These are phyloP conservation scores for Choanephora cucurbitarum DNA, from an alignment of 371 early-diverging fungal species.

Conservation along the genomic window DNA sequence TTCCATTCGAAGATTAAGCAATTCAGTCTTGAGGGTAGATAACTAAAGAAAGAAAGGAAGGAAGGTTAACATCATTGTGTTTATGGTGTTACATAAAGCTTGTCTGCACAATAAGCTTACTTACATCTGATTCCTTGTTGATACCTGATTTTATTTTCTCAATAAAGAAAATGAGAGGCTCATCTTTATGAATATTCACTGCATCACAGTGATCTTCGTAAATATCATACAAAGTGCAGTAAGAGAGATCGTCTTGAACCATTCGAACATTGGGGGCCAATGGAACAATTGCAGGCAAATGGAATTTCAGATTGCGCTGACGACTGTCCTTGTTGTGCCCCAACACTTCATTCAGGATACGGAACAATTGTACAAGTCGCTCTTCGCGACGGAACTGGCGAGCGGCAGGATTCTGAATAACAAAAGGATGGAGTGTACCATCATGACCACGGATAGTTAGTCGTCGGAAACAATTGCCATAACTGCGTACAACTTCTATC, in stretches of 20 bases:
- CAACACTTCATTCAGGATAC: slow-evolving; percentile 83
- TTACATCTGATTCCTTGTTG: slow-evolving; percentile 42
- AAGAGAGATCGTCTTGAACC: slow-evolving; percentile 87
- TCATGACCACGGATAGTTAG: slow-evolving; percentile 91
- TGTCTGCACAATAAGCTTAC: slow-evolving; percentile 1
- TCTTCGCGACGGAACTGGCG: slow-evolving; percentile 91
- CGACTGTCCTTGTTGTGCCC: slow-evolving; percentile 79
- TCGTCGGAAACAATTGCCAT: slow-evolving; percentile 73
- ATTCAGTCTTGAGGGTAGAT: slow-evolving; percentile 59
- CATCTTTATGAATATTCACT: slow-evolving; percentile 74
- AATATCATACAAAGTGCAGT: slow-evolving; percentile 82
- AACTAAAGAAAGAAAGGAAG: slow-evolving; percentile 21
- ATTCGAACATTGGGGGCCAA: slow-evolving; percentile 91
- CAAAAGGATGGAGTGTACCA: slow-evolving; percentile 86
- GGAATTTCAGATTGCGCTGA: slow-evolving; percentile 80
- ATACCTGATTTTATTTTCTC: slow-evolving; percentile 59
- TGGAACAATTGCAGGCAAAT: slow-evolving; percentile 89
- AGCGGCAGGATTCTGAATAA: slow-evolving; percentile 89
- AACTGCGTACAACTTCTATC: slow-evolving; percentile 77
- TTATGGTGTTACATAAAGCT: background rate
- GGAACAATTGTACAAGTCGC: slow-evolving; percentile 88
- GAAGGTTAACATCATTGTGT: background rate
- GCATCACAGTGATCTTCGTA: slow-evolving; percentile 81
- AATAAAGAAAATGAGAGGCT: slow-evolving; percentile 74
- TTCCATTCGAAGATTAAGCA: slow-evolving; percentile 77